phyloP scores from a whole-genome alignment of 345 rosid species.

The Salix caprea region DNA sequence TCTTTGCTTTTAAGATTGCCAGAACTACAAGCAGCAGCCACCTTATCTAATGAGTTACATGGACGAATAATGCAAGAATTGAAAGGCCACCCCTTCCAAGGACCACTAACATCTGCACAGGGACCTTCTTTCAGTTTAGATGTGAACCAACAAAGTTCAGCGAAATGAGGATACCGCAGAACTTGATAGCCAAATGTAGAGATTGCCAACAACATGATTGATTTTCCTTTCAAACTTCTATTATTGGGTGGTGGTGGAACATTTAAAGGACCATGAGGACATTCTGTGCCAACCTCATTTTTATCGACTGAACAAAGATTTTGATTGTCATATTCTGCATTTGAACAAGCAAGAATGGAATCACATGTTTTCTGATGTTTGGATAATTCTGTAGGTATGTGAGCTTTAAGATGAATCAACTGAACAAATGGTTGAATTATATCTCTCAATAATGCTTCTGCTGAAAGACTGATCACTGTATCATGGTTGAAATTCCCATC shows the following conservation, averaged over 20 bases:
- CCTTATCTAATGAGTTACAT: constrained; percentile 37
- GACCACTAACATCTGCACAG: constrained; percentile 64
- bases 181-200: constrained; percentile 83
- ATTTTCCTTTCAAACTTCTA: constrained; percentile 60
- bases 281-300: constrained; percentile 24
- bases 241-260: constrained; percentile 36
- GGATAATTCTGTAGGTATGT: constrained; percentile 26
- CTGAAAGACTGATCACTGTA: constrained; percentile 53
- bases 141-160: constrained; percentile 96
- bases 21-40: constrained; percentile 38
- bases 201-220: constrained; percentile 64
- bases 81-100: constrained; percentile 96
- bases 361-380: constrained; percentile 29
- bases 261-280: constrained; percentile 35
- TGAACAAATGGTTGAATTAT: constrained; percentile 58
- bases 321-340: constrained; percentile 16
- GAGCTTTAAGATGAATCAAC: constrained; percentile 59
- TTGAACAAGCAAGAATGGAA: constrained; percentile 19
- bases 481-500: constrained; percentile 50
- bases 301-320: constrained; percentile 25
- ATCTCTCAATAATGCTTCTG: constrained; percentile 60
- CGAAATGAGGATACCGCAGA: constrained; percentile 86
- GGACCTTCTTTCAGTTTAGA: constrained; percentile 96
- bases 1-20: constrained; percentile 59
- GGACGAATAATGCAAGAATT: constrained; percentile 87